Conservation (phyloP, 2,329 filamentous ascomycete species). For the Aurifilum marmelostoma region DNA sequence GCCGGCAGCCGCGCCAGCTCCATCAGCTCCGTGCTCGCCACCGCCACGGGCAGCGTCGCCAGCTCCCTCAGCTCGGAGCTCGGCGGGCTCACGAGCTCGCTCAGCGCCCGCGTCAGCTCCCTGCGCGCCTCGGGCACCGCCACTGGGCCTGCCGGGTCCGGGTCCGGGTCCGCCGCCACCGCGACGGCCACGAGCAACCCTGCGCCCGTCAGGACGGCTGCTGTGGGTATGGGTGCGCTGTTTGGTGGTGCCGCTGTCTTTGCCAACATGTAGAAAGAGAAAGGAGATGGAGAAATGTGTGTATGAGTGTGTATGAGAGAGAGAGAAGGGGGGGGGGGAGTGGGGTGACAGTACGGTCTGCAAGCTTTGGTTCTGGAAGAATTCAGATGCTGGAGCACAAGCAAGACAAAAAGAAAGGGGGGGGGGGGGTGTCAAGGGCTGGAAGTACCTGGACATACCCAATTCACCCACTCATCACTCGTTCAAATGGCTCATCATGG, state of each 20-base stretch:
- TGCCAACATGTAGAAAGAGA: conserved; percentile 46
- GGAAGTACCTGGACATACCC: background rate
- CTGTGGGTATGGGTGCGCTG: conserved; percentile 50
- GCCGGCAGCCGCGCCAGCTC: conserved; percentile 30
- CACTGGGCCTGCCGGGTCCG: background rate
- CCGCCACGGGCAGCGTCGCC: conserved; percentile 34
- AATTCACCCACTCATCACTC: background rate
- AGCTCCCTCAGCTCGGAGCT: conserved; percentile 29
- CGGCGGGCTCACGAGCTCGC: conserved; percentile 30
- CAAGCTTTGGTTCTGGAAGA: background rate
- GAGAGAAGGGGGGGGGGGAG: too few species aligned
- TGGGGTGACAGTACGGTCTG: background rate
- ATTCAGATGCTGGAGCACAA: background rate
- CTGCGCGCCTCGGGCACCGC: conserved; percentile 14
- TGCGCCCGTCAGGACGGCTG: conserved; percentile 45
- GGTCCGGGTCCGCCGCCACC: conserved; percentile 12
- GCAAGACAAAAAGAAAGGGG: too few species aligned
- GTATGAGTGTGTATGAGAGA: too few species aligned
- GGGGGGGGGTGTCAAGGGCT: too few species aligned
- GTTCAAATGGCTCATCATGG: conserved; percentile 2
- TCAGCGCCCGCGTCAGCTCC: conserved; percentile 16
- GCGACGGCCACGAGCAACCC: conserved; percentile 31
- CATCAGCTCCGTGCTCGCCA: conserved; percentile 36
- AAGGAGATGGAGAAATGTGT: too few species aligned
- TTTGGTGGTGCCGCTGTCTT: conserved; percentile 51